Evolutionary conservation across 805 yeast species (phyloP), one percentile per base, ranked within the genome.

Genomic region (Danielia reshetovae): DNA sequence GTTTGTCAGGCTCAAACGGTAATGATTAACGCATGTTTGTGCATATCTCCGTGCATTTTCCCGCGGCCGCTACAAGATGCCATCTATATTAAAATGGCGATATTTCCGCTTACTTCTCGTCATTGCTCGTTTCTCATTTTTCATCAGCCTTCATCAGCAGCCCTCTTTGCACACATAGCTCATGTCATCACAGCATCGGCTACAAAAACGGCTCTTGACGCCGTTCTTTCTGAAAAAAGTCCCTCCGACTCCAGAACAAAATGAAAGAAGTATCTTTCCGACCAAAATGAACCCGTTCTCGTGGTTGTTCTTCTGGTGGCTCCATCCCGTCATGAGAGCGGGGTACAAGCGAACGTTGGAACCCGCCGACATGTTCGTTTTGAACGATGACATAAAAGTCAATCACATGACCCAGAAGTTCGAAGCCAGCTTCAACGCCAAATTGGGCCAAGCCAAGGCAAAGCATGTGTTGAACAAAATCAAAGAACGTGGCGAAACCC

Each of bases 341-440:
- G 93, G 94, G 5, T 84, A 84, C 55, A 80, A 77, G 54, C 68
- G 93, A 50, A 81, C 89, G 0, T 58, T 85, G 29, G 74, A 73
- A 27, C 77, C 82, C 2, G 70, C 74, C 30, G 93, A 85, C 57
- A 52, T 83, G 44, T 83, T 42, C 44, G 43, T 38, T 14, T 51
- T 67, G 24, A 48, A 58, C 12, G 66, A 63, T 22, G 60, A 60
- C 24, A 45, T 61, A 25, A 57, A 59, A 34, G 64, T 65, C 16
- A 55, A 60, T 25, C 30, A 39, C 8, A 54, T 64, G 65, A 51
- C 65, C 3, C 42, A 34, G 6, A 37, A 27, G 12, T 67, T 66
- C 39, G 40, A 49, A 18, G 26, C 24, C 12, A 37, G 45, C 28
- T 55, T 52, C 23, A 17, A 25, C 15, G 9, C 13, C 10, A 29